These are phyloP conservation scores for Stevia rebaudiana DNA, from an alignment of 140 eudicot species.

Conservation along the genomic window DNA sequence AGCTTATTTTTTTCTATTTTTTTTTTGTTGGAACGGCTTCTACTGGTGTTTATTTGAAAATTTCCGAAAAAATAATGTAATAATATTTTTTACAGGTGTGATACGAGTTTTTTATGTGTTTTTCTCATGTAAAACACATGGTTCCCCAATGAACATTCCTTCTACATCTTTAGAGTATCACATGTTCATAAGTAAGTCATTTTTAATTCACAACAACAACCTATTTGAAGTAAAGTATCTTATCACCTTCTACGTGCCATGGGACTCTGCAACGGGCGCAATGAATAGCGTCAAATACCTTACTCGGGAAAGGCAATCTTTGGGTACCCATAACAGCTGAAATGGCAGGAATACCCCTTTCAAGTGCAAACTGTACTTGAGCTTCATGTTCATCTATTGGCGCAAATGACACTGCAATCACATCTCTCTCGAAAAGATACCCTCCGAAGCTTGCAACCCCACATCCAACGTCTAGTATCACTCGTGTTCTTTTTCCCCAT, in stretches of 20 bases:
- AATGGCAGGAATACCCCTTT: slow-evolving; percentile 61
- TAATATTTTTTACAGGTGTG: no score
- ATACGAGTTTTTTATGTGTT: no score
- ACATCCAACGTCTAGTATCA: slow-evolving; percentile 51
- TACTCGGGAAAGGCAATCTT: slow-evolving; percentile 56
- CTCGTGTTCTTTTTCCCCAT: slow-evolving; percentile 49
- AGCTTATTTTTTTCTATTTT: no score
- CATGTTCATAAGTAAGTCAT: neutral
- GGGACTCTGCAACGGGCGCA: slow-evolving; percentile 63
- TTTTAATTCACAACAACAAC: neutral
- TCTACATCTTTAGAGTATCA: no score
- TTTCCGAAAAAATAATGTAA: no score
- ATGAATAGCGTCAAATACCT: slow-evolving; percentile 43
- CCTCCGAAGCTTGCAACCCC: slow-evolving; percentile 69
- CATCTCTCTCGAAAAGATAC: slow-evolving; percentile 43
- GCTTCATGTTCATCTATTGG: slow-evolving; percentile 66
- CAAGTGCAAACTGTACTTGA: slow-evolving; percentile 61
- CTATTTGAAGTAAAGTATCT: neutral
- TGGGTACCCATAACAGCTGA: slow-evolving; percentile 54
- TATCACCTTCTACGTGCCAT: slow-evolving; percentile 51
- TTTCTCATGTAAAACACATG: no score
- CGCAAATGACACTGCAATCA: slow-evolving; percentile 50
- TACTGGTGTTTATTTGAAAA: no score
- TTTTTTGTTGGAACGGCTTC: no score
- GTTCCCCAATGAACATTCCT: no score